phyloP scores from a whole-genome alignment of 164 flowering plant genomes.

The Berberis vulgaris region DNA sequence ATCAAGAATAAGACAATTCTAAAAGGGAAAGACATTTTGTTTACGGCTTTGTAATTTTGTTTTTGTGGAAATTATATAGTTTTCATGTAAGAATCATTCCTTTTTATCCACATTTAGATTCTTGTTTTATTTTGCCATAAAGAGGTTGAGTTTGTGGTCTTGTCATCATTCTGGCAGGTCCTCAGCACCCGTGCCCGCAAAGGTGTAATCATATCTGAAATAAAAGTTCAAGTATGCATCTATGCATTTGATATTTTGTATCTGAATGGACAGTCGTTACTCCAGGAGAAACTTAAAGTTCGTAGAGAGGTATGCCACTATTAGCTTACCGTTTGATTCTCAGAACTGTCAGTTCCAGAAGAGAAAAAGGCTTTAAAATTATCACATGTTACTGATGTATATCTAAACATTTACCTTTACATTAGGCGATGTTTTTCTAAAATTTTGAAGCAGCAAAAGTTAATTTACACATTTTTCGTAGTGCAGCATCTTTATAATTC shows the following conservation, averaged over 20 bases:
- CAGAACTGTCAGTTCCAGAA: background rate
- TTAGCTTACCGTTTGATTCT: background rate
- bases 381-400: no score
- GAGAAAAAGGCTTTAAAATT: no score
- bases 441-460: background rate
- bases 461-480: slow-evolving; percentile 4
- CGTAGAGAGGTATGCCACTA: slow-evolving; percentile 65
- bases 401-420: no score
- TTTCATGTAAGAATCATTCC: no score
- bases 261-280: slow-evolving; percentile 71
- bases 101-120: no score
- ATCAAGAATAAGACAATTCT: no score
- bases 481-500: slow-evolving; percentile 75
- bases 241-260: slow-evolving; percentile 87
- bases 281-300: slow-evolving; percentile 68
- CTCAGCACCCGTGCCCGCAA: slow-evolving; percentile 88
- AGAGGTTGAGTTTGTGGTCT: no score
- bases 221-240: slow-evolving; percentile 83
- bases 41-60: no score
- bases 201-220: slow-evolving; percentile 69
- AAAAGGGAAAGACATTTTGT: no score
- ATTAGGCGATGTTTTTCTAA: background rate
- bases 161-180: slow-evolving; percentile 34
- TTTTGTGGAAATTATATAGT: no score
- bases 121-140: no score